Conservation (phyloP, 495 filamentous ascomycete genomes). For the Annulohypoxylon bovei region DNA sequence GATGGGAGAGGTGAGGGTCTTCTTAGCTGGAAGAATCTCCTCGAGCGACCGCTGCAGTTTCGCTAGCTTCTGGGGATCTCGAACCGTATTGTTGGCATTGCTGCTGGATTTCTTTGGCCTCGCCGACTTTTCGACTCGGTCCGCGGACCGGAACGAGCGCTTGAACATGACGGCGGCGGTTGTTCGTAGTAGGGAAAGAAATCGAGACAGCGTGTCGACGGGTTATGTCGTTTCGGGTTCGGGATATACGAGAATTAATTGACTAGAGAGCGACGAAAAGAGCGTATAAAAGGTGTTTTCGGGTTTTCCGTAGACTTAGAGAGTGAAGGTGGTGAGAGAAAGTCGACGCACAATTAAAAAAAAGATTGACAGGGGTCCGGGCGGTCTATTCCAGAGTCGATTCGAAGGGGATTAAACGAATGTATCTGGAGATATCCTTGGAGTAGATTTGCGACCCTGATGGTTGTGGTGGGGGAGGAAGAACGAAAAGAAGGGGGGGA, state of each 20-base stretch:
- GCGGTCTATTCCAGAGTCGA: conserved; percentile 53
- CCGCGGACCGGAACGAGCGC: conserved; percentile 79
- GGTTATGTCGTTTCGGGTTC: conserved; percentile 23
- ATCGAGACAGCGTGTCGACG: conserved; percentile 50
- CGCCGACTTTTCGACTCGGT: conserved; percentile 81
- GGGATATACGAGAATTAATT: conserved; percentile 45
- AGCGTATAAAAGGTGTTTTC: conserved; percentile 40
- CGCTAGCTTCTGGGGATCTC: conserved; percentile 74
- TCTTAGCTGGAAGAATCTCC: conserved; percentile 56
- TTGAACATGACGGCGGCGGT: conserved; percentile 76
- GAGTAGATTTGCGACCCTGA: conserved; percentile 62
- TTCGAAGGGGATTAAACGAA: conserved; percentile 47
- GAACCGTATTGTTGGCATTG: conserved; percentile 57
- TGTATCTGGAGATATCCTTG: conserved; percentile 55
- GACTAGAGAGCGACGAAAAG: conserved; percentile 61
- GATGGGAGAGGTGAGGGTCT: conserved; percentile 71
- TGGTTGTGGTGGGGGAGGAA: conserved; percentile 58
- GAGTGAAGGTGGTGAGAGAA: conserved; percentile 44
- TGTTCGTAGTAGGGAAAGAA: conserved; percentile 36
- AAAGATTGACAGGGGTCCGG: conserved; percentile 63
- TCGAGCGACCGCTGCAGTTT: conserved; percentile 70
- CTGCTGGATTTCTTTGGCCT: conserved; percentile 72
- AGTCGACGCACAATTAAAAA: conserved; percentile 58
- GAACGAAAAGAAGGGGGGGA: conserved; percentile 44
- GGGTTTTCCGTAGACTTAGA: conserved; percentile 41